phyloP scores from a whole-genome alignment of 352 stramenopile species.

The Pythium utonaiense region DNA sequence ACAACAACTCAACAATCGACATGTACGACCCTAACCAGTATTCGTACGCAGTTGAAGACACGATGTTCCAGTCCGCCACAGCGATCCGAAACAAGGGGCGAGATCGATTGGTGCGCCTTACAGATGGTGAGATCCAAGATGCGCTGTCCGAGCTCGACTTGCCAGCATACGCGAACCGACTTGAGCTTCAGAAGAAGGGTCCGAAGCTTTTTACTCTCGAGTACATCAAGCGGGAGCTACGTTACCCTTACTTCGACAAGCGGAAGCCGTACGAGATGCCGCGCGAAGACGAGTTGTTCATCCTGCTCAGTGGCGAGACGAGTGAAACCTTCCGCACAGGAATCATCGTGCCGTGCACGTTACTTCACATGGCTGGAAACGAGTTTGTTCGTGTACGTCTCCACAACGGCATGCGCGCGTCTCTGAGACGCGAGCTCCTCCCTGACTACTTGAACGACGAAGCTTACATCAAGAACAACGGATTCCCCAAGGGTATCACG shows the following conservation, averaged over 20 bases:
- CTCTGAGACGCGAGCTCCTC: conserved; percentile 68
- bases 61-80: conserved; percentile 87
- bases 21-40: conserved; percentile 91
- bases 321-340: conserved; percentile 72
- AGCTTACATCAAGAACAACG: conserved; percentile 25
- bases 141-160: conserved; percentile 83
- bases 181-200: conserved; percentile 89
- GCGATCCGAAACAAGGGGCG: conserved; percentile 44
- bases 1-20: conserved; percentile 90
- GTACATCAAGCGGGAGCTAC: conserved; percentile 87
- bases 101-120: conserved; percentile 22
- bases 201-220: conserved; percentile 84
- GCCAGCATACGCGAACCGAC: conserved; percentile 76
- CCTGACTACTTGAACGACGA: conserved; percentile 67
- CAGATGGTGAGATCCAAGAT: conserved; percentile 84
- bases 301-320: conserved; percentile 83
- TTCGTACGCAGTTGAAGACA: conserved; percentile 88
- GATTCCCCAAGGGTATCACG: conserved; percentile 82
- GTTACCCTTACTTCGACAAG: conserved; percentile 89
- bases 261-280: conserved; percentile 81
- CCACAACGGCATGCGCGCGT: conserved; percentile 81
- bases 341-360: conserved; percentile 85
- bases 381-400: conserved; percentile 80
- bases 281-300: conserved; percentile 84
- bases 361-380: conserved; percentile 80